phyloP scores from a whole-genome alignment of 2,329 filamentous ascomycete genomes.

The Xylariaceae sp. region DNA sequence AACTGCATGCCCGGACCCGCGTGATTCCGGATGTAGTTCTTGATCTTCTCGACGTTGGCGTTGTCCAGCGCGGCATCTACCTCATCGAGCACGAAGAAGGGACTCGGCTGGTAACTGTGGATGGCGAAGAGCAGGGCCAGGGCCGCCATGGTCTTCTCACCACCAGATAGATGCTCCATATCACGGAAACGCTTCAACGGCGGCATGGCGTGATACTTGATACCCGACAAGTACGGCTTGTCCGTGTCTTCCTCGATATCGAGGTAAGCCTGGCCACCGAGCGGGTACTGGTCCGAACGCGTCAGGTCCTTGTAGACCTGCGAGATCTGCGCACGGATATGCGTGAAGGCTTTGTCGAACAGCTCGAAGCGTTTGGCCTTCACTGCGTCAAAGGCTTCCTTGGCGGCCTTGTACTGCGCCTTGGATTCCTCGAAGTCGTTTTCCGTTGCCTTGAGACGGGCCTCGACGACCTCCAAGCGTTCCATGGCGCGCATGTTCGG shows the following conservation, averaged over 20 bases:
- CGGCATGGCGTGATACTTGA: slow-evolving; percentile 99
- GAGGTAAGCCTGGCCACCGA: slow-evolving; percentile 85
- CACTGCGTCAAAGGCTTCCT: slow-evolving; percentile 76
- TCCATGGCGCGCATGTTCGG: slow-evolving; percentile 96
- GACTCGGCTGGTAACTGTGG: slow-evolving; percentile 89
- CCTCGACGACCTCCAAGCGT: slow-evolving; percentile 78
- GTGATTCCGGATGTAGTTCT: slow-evolving; percentile 92
- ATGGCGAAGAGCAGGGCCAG: slow-evolving; percentile 95
- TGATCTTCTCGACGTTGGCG: slow-evolving; percentile 92
- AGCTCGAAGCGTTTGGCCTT: slow-evolving; percentile 80
- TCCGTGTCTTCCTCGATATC: slow-evolving; percentile 93
- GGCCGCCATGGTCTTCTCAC: slow-evolving; percentile 98
- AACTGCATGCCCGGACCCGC: slow-evolving; percentile 98
- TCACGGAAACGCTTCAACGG: slow-evolving; percentile 97
- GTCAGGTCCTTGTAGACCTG: slow-evolving; percentile 95
- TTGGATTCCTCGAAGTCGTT: slow-evolving; percentile 86
- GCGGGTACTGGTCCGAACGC: slow-evolving; percentile 79
- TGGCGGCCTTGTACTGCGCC: slow-evolving; percentile 64
- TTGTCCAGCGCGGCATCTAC: slow-evolving; percentile 98
- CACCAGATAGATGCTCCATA: slow-evolving; percentile 96
- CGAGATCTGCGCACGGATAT: slow-evolving; percentile 92
- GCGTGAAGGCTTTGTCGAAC: slow-evolving; percentile 91
- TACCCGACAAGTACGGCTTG: slow-evolving; percentile 88
- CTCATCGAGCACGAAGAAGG: slow-evolving; percentile 97
- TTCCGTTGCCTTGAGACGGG: slow-evolving; percentile 75